These are phyloP conservation scores for Teratosphaeria nubilosa DNA, from an alignment of 2,329 filamentous ascomycete species.

Conservation along the genomic window DNA sequence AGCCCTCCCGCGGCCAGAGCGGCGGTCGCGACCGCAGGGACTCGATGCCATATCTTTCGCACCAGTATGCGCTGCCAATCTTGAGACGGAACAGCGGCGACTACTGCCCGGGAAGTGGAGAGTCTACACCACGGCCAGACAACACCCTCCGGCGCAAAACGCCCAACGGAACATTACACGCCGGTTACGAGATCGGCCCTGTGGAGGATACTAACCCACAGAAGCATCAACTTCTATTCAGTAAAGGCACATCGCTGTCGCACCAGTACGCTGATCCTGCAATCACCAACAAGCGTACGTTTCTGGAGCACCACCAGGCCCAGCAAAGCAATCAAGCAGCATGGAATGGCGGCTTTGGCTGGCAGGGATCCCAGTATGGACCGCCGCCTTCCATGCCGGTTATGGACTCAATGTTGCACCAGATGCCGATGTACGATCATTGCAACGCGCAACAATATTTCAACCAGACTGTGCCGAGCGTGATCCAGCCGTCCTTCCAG, in stretches of 20 bases:
- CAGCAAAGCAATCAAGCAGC: conserved; percentile 8
- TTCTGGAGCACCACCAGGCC: conserved; percentile 22
- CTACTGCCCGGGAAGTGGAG: conserved; percentile 8
- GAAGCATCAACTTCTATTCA: conserved; percentile 70
- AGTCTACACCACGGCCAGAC: conserved; percentile 40
- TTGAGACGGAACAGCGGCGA: conserved; percentile 8
- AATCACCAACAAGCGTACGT: conserved; percentile 18
- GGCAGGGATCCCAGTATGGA: conserved; percentile 7
- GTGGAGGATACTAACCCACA: conserved; percentile 31
- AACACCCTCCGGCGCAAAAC: conserved; percentile 85
- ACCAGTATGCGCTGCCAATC: conserved; percentile 23
- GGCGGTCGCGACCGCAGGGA: conserved; percentile 2
- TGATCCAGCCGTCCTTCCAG: conserved; percentile 49
- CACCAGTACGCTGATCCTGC: conserved; percentile 9
- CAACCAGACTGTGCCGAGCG: conserved; percentile 46
- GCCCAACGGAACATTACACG: conserved; percentile 83
- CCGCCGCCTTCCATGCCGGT: conserved; percentile 30
- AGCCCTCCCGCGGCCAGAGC: conserved; percentile 1
- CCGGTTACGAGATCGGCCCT: conserved; percentile 73
- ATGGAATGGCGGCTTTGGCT: conserved; percentile 3
- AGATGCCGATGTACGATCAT: conserved; percentile 37
- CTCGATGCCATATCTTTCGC: conserved; percentile 20
- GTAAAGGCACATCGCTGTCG: conserved; percentile 32
- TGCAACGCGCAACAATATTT: conserved; percentile 19
- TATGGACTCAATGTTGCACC: conserved; percentile 53